These are phyloP conservation scores for Lepidium africanum DNA, from an alignment of 345 rosid genomes.

Conservation along the genomic window DNA sequence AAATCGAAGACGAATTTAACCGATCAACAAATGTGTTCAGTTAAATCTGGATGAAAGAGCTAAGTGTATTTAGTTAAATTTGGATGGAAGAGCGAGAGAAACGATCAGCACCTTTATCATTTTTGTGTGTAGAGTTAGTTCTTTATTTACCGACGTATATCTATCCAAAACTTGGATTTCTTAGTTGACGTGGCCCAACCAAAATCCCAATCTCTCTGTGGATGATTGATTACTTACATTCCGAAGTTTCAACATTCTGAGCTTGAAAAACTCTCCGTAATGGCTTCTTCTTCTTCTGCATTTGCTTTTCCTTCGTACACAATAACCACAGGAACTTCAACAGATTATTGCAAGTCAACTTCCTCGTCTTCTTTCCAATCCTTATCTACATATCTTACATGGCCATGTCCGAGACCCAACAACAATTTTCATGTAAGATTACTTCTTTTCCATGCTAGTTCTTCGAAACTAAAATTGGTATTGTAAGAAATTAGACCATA, in stretches of 20 bases:
- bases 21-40: too few species aligned
- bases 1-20: too few species aligned
- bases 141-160: not conserved
- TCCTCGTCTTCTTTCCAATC: constrained; percentile 34
- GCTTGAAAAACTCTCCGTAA: not conserved
- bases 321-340: constrained; percentile 17
- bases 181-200: constrained; percentile 15
- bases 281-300: constrained; percentile 33
- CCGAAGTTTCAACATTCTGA: not conserved
- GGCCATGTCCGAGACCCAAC: constrained; percentile 27
- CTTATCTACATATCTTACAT: constrained; percentile 35
- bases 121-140: too few species aligned
- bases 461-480: not conserved
- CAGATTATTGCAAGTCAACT: constrained; percentile 33
- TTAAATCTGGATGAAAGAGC: too few species aligned
- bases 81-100: too few species aligned
- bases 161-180: constrained; percentile 17
- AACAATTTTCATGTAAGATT: constrained; percentile 25
- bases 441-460: not conserved
- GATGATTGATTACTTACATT: not conserved
- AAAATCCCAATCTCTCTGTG: constrained; percentile 1
- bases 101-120: too few species aligned
- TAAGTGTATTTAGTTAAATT: too few species aligned
- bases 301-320: constrained; percentile 53
- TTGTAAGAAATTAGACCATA: not conserved